phyloP scores from a whole-genome alignment of 352 stramenopile species.

The Phytophthora agathidicida region DNA sequence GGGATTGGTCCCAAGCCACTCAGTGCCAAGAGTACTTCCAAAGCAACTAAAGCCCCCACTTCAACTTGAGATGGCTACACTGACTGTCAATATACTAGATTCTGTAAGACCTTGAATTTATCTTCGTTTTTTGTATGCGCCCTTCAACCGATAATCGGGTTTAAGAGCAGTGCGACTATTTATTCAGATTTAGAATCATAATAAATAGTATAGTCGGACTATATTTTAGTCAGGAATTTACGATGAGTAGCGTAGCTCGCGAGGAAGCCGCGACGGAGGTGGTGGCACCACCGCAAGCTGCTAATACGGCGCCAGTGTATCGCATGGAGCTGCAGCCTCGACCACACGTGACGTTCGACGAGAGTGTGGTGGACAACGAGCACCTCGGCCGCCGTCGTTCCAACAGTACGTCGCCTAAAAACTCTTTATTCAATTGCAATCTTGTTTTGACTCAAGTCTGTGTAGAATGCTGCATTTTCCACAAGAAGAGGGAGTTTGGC shows the following conservation, averaged over 20 bases:
- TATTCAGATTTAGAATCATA: too few relatives aligned
- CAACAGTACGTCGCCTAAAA: slow-evolving; percentile 74
- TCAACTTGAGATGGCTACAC: slow-evolving; percentile 24
- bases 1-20: slow-evolving; percentile 77
- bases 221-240: too few relatives aligned
- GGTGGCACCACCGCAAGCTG: slow-evolving; percentile 20
- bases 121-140: slow-evolving; percentile 10
- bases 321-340: slow-evolving; percentile 80
- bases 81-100: slow-evolving; percentile 9
- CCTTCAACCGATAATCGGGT: neutral
- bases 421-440: neutral
- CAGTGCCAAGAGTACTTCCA: slow-evolving; percentile 78
- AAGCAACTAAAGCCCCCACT: slow-evolving; percentile 17
- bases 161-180: neutral
- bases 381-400: slow-evolving; percentile 91
- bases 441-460: neutral
- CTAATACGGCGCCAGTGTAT: slow-evolving; percentile 49
- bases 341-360: slow-evolving; percentile 86
- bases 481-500: slow-evolving; percentile 92
- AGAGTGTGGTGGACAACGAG: slow-evolving; percentile 93
- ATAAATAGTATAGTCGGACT: neutral
- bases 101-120: too few relatives aligned
- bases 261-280: slow-evolving; percentile 43
- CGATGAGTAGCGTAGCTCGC: slow-evolving; percentile 37
- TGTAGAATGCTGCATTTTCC: slow-evolving; percentile 93